Conservation (phyloP, 1,284 basidiomycete species). For the Marasmius oreades region DNA sequence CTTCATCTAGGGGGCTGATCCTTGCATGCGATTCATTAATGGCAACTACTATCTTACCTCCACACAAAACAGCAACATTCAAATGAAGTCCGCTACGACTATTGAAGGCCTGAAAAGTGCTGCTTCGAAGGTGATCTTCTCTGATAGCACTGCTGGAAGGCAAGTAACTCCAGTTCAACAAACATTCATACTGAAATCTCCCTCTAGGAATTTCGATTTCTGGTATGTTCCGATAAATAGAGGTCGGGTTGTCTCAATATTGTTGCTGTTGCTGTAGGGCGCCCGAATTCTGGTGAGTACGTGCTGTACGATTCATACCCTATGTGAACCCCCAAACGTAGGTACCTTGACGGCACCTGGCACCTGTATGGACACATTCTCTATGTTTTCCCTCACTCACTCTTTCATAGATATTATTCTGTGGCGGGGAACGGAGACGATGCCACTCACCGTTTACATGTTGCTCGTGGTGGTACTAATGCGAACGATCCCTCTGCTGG, state of each 20-base stretch:
- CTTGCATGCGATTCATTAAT: conserved; percentile 26
- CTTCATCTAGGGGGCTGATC: conserved; percentile 19
- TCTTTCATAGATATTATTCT: conserved; percentile 15
- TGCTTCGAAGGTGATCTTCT: conserved; percentile 10
- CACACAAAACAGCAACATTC: conserved; percentile 17
- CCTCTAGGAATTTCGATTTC: conserved; percentile 14
- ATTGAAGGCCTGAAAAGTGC: conserved; percentile 20
- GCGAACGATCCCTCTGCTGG: conserved; percentile 15
- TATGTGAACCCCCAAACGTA: not conserved
- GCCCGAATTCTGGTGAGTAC: conserved; percentile 9
- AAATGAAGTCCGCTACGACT: conserved; percentile 16
- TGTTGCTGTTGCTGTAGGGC: conserved; percentile 1
- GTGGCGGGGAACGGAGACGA: conserved; percentile 19
- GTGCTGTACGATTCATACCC: too few species aligned
- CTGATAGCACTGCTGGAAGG: conserved; percentile 17
- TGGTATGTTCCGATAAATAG: conserved; percentile 7
- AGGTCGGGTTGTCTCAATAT: not conserved
- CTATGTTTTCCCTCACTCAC: not conserved
- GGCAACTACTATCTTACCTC: conserved; percentile 20
- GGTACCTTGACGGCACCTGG: conserved; percentile 17
- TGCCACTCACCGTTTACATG: conserved; percentile 18
- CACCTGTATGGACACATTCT: conserved; percentile 17
- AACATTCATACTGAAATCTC: not conserved
- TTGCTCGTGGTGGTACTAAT: conserved; percentile 17
- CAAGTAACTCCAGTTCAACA: not conserved